Evolutionary conservation across 768 basidiomycete genomes (phyloP), one percentile per base, ranked within the genome.

Genomic region (Macrolepiota albuminosa): DNA sequence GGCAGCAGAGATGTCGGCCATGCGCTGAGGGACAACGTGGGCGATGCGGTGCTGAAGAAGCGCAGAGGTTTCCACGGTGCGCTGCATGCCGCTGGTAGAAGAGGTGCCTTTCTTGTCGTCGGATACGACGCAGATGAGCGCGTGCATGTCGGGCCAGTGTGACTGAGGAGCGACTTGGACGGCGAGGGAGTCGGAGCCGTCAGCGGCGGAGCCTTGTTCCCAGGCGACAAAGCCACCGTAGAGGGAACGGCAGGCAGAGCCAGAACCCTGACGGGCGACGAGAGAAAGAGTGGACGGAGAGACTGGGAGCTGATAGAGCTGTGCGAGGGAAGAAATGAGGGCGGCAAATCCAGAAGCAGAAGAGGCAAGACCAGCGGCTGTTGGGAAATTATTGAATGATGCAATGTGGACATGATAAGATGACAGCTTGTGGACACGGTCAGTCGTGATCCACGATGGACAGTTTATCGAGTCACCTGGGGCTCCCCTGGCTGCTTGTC

Each of bases 361-460:
- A 1, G 95, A 98, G 1, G 97, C 97, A 48, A 99, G 86, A 4
- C 97, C 97, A 0, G 97, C 97, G 14, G 97, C 97, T 14, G 97
- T 99, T 34, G 97, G 97, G 81, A 99, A 98, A 79, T 98, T 98
- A 82, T 99, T 99, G 77, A 85, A 88, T 7, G 96, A 98, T 58
- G 86, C 85, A 67, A 99, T 94, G 76, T 94, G 95, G 4, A 98
- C 84, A 18, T 82, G 76, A 72, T 77, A 91, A 16, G 76, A 65
- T 0, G 94, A 90, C 40, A 95, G 73, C 88, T 50, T 91, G 8
- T 37, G 36, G 56, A 33, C 37, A 36, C 43, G 55, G 57, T 66
- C 14, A 62, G 61, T 48, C 51, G 33, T 46, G 43, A 43, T 34
- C 47, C 54, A 45, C 34, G 13, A 21, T 43, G 40, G 24, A 47